These are phyloP conservation scores for Mycena alexandri DNA, from an alignment of 768 basidiomycete species.

Conservation along the genomic window DNA sequence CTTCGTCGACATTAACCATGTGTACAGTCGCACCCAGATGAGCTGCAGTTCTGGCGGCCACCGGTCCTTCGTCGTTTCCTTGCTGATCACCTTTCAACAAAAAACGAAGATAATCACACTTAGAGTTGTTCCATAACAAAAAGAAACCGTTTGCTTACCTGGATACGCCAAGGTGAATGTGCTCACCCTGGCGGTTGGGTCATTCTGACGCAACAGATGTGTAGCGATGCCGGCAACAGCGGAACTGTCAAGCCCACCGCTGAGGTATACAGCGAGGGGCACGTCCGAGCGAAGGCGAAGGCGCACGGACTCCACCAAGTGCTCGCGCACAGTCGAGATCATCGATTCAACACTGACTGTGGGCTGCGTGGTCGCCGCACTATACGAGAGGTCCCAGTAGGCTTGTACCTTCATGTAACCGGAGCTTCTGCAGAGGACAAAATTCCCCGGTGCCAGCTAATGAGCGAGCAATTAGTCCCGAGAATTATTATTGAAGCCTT, in stretches of 20 bases:
- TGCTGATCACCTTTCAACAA: constrained; percentile 14
- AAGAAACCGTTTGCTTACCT: constrained; percentile 8
- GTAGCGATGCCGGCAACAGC: constrained; percentile 35
- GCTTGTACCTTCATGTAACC: constrained; percentile 21
- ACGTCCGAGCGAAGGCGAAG: constrained; percentile 35
- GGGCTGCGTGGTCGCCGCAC: not conserved
- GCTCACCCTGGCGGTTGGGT: constrained; percentile 25
- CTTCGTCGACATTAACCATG: constrained; percentile 26
- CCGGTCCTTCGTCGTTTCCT: constrained; percentile 26
- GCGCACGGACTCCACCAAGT: constrained; percentile 28
- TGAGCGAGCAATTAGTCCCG: too few species aligned
- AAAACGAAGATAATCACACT: too few species aligned
- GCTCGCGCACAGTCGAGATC: constrained; percentile 23
- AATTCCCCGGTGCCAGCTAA: constrained; percentile 20
- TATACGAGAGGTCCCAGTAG: constrained; percentile 37
- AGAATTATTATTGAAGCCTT: too few species aligned
- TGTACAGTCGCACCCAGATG: constrained; percentile 26
- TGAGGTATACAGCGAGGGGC: constrained; percentile 36
- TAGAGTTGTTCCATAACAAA: too few species aligned
- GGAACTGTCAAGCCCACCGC: constrained; percentile 37
- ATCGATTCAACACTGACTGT: constrained; percentile 18
- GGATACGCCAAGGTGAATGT: constrained; percentile 32
- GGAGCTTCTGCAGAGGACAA: constrained; percentile 13
- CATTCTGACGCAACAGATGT: constrained; percentile 28
- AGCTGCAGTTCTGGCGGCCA: constrained; percentile 21